phyloP scores from a whole-genome alignment of 2,329 filamentous ascomycete genomes.

The Cephalotrichum gorgonifer region DNA sequence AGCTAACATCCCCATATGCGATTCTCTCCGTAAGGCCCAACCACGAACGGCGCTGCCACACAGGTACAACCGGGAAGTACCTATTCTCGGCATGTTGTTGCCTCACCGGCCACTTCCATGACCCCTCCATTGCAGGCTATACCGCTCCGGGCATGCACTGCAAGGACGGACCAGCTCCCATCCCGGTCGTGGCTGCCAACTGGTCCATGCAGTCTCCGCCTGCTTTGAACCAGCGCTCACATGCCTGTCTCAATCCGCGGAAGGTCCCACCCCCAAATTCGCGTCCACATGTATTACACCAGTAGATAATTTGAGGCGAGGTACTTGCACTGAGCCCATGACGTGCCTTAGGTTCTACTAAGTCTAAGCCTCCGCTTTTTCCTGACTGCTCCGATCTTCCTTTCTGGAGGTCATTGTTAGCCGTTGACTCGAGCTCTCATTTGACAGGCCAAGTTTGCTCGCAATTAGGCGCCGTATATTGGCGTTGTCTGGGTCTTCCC shows the following conservation, averaged over 20 bases:
- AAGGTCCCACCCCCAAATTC: not conserved
- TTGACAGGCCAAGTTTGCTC: not conserved
- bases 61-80: too few relatives aligned
- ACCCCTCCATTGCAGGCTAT: not conserved
- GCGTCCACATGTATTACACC: not conserved
- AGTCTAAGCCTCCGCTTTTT: not conserved
- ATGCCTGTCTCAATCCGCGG: not conserved
- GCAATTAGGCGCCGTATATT: not conserved
- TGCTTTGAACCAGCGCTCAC: slow-evolving; percentile 1
- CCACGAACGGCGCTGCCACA: slow-evolving; percentile 1
- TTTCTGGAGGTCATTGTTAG: not conserved
- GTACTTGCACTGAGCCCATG: too few relatives aligned
- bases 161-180: slow-evolving; percentile 3
- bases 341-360: not conserved
- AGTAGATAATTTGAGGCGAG: too few relatives aligned
- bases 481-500: not conserved
- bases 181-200: slow-evolving; percentile 3
- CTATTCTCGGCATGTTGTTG: slow-evolving; percentile 4
- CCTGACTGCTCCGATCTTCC: not conserved
- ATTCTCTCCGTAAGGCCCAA: slow-evolving; percentile 1
- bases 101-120: not conserved
- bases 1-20: not conserved
- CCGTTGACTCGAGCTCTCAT: not conserved
- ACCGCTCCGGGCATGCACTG: slow-evolving; percentile 2
- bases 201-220: slow-evolving; percentile 3